Evolutionary conservation across 345 rosid species (phyloP), one percentile per base, ranked within the genome.

Genomic region (Ceriops zippeliana): DNA sequence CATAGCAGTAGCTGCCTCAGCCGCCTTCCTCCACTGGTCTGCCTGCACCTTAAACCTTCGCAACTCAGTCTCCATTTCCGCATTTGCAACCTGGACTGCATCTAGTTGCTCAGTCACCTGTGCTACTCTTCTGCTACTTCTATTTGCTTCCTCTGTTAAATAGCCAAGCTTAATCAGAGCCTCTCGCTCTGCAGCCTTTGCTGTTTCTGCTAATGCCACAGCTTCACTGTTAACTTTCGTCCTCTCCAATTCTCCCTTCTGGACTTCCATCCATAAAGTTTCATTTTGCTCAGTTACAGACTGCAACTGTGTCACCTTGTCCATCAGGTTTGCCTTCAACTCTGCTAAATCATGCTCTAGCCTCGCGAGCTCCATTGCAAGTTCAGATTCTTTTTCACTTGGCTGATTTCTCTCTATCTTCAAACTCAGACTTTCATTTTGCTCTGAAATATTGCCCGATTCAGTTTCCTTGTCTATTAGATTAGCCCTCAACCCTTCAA

Each of bases 21-120:
- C 98, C 2, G 99, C 99, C 82, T 95, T 95, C 83, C 99, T 86
- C 99, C 99, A 92, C 67, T 92, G 99, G 71, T 95, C 96, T 54
- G 96, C 80, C 73, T 95, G 99, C 67, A 92, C 99, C 78, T 92
- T 95, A 53, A 92, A 75, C 83, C 83, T 90, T 85, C 99, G 89
- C 31, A 95, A 66, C 79, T 95, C 98, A 1, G 84, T 84, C 82
- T 90, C 98, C 83, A 90, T 67, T 68, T 95, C 99, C 1, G 86
- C 73, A 75, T 86, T 88, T 9, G 90, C 83, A 16, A 80, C 85
- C 70, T 89, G 97, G 20, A 85, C 87, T 68, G 96, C 96, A 49
- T 83, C 97, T 24, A 91, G 82, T 79, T 91, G 87, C 73, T 91
- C 89, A 8, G 80, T 81, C 27, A 84, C 85, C 2, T 80, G 79